These are phyloP conservation scores for Zasmidium angulare DNA, from an alignment of 2,329 filamentous ascomycete genomes.

Conservation along the genomic window DNA sequence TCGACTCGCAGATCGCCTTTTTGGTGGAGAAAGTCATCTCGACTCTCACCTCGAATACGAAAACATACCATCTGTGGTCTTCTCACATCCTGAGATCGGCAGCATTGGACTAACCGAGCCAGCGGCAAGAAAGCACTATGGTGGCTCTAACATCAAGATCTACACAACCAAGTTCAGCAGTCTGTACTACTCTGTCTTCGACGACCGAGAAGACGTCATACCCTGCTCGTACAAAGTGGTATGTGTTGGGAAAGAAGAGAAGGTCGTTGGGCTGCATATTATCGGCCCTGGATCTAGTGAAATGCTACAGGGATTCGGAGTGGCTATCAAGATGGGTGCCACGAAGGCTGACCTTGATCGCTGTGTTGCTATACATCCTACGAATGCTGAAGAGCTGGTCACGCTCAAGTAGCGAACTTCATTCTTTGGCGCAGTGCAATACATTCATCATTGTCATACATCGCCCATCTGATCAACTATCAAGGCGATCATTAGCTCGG, in stretches of 20 bases:
- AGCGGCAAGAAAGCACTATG: constrained; percentile 69
- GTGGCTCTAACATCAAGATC: constrained; percentile 72
- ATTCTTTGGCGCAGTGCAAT: too few species aligned
- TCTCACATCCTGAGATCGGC: constrained; percentile 81
- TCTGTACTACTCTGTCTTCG: constrained; percentile 91
- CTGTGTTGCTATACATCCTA: constrained; percentile 59
- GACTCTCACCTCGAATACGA: constrained; percentile 70
- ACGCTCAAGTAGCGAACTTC: constrained; percentile 46
- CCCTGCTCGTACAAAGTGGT: constrained; percentile 82
- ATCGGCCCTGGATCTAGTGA: constrained; percentile 71
- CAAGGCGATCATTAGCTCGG: not conserved
- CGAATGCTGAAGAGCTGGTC: constrained; percentile 57
- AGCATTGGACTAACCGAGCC: constrained; percentile 79
- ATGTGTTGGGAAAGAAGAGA: constrained; percentile 72
- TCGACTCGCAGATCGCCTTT: constrained; percentile 74
- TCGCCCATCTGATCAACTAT: not conserved
- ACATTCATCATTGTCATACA: not conserved
- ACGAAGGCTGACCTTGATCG: constrained; percentile 60
- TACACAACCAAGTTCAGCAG: constrained; percentile 79
- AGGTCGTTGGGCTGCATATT: constrained; percentile 83
- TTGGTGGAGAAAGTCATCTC: constrained; percentile 58
- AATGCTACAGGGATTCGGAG: constrained; percentile 65
- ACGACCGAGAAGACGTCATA: constrained; percentile 68
- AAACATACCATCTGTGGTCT: constrained; percentile 83
- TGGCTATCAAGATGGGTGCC: constrained; percentile 67